Conservation (phyloP, 2,329 filamentous ascomycete genomes). For the Aspergillus bombycis region DNA sequence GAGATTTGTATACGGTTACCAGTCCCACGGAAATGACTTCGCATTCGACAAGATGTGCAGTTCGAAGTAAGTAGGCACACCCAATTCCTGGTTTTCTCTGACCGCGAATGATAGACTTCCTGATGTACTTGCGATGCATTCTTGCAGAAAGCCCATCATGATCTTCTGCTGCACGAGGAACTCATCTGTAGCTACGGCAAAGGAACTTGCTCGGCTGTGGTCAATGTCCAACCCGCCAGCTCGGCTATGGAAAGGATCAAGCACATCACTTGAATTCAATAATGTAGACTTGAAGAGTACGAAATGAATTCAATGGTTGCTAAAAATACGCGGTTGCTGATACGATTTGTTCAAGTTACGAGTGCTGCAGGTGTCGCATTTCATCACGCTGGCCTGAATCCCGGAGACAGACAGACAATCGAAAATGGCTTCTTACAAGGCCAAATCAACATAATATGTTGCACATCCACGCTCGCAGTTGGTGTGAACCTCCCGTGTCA, state of each 20-base stretch:
- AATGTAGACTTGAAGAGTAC: slow-evolving; percentile 64
- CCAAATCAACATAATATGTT: slow-evolving; percentile 79
- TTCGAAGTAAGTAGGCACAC: slow-evolving; percentile 49
- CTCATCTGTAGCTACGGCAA: slow-evolving; percentile 70
- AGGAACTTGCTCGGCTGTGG: slow-evolving; percentile 69
- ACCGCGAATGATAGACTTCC: slow-evolving; percentile 56
- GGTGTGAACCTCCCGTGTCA: slow-evolving; percentile 84
- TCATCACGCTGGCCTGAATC: slow-evolving; percentile 76
- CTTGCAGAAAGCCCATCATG: slow-evolving; percentile 74
- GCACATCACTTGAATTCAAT: slow-evolving; percentile 53
- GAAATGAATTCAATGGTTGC: slow-evolving; percentile 11
- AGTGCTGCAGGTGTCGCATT: slow-evolving; percentile 70
- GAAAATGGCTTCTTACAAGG: slow-evolving; percentile 71
- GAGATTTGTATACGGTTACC: slow-evolving; percentile 76
- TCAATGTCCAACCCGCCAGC: slow-evolving; percentile 52
- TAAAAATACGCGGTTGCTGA: slow-evolving; percentile 13
- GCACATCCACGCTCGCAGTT: slow-evolving; percentile 81
- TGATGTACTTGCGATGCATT: slow-evolving; percentile 68
- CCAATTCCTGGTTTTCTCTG: neutral
- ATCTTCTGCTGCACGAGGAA: slow-evolving; percentile 80
- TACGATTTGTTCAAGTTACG: slow-evolving; percentile 39
- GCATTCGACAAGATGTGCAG: slow-evolving; percentile 73
- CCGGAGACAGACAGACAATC: slow-evolving; percentile 65
- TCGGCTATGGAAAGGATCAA: slow-evolving; percentile 67
- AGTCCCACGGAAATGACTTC: slow-evolving; percentile 69